Conservation (phyloP, 2,329 filamentous ascomycete species). For the Exophiala sp. region DNA sequence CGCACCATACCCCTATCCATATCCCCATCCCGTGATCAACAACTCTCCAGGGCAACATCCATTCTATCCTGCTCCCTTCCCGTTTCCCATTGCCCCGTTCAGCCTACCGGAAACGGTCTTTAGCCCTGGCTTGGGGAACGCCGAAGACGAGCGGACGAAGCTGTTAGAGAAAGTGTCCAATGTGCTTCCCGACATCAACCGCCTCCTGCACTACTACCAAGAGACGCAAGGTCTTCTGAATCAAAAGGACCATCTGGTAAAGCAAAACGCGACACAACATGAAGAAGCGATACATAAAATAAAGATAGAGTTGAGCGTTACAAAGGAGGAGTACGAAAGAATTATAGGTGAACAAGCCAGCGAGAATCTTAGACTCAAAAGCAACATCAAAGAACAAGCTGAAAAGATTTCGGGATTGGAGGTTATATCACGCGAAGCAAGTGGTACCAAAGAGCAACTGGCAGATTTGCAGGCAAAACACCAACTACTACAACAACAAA, state of each 20-base stretch:
- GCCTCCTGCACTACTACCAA: constrained; percentile 46
- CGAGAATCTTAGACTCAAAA: constrained; percentile 21
- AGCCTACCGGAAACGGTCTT: constrained; percentile 6
- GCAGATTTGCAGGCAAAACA: constrained; percentile 26
- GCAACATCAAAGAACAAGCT: constrained; percentile 13
- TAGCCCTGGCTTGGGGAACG: constrained; percentile 13
- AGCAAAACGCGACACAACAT: constrained; percentile 48
- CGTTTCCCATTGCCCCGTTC: constrained; percentile 4
- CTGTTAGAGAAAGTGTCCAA: constrained; percentile 40
- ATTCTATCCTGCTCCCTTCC: constrained; percentile 15
- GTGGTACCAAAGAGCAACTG: constrained; percentile 42
- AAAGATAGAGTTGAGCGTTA: constrained; percentile 48
- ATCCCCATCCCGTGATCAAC: constrained; percentile 9
- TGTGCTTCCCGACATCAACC: constrained; percentile 46
- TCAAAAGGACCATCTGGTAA: constrained; percentile 48
- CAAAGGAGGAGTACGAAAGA: constrained; percentile 40
- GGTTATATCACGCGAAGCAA: constrained; percentile 26
- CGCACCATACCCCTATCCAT: constrained; percentile 15
- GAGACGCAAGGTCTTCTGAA: constrained; percentile 50
- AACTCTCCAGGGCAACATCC: constrained; percentile 10
- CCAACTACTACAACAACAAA: constrained; percentile 33
- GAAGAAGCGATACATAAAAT: constrained; percentile 47
- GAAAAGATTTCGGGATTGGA: constrained; percentile 28
- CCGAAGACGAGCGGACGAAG: constrained; percentile 18
- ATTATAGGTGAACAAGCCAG: constrained; percentile 29